Conservation (phyloP, 2,329 filamentous ascomycete species). For the Laburnicola sp. region DNA sequence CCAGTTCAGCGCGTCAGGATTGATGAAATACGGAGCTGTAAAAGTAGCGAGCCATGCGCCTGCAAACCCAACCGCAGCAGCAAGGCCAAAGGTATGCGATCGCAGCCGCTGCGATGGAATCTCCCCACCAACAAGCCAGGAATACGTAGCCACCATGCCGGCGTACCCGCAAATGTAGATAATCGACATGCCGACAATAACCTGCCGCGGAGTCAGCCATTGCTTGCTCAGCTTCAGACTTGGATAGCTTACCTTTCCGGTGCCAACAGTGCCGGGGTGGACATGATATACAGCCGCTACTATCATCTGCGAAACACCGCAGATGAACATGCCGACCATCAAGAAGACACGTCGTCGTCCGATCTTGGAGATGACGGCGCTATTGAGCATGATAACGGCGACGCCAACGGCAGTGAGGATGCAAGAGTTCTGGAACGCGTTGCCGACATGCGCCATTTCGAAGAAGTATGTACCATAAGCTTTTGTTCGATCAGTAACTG, state of each 20-base stretch:
- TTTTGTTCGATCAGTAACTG: background rate
- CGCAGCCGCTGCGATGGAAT: constrained; percentile 61
- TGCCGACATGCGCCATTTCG: constrained; percentile 37
- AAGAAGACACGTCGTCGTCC: constrained; percentile 60
- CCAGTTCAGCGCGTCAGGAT: constrained; percentile 58
- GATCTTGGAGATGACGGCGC: constrained; percentile 55
- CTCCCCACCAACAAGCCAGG: constrained; percentile 62
- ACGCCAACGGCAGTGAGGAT: constrained; percentile 60
- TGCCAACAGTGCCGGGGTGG: constrained; percentile 42
- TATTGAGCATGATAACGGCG: constrained; percentile 58
- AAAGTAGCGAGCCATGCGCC: constrained; percentile 62
- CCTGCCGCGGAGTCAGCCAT: constrained; percentile 18
- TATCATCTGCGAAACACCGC: constrained; percentile 59
- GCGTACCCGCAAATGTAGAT: constrained; percentile 60
- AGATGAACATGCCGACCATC: constrained; percentile 55
- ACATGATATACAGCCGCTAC: constrained; percentile 58
- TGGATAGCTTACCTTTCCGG: constrained; percentile 44
- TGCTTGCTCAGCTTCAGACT: no score
- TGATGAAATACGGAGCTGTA: constrained; percentile 63
- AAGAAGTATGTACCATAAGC: constrained; percentile 43
- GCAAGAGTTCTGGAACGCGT: constrained; percentile 60
- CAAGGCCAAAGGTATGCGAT: constrained; percentile 60
- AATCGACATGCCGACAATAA: constrained; percentile 58
- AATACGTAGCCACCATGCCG: constrained; percentile 58
- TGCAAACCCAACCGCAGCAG: constrained; percentile 58